phyloP scores from a whole-genome alignment of 352 stramenopile species.

The Blastocystis sp. region DNA sequence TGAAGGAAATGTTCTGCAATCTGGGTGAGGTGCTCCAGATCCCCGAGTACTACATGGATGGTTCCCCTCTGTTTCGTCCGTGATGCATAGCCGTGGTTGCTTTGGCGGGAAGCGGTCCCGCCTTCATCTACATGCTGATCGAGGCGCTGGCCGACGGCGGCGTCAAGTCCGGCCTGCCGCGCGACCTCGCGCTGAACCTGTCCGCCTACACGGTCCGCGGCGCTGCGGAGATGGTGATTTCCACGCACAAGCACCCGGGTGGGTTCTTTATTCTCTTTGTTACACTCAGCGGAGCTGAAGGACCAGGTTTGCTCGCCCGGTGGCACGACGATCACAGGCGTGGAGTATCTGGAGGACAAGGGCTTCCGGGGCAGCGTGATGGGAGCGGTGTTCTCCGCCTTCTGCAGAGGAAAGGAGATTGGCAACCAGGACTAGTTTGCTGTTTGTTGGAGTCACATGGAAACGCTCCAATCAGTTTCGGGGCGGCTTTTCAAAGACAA shows the following conservation, averaged over 20 bases:
- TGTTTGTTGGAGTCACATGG: slow-evolving; percentile 29
- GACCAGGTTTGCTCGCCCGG: slow-evolving; percentile 79
- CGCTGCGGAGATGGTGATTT: slow-evolving; percentile 82
- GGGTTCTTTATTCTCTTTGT: not conserved
- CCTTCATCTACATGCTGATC: slow-evolving; percentile 85
- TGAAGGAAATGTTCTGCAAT: slow-evolving; percentile 77
- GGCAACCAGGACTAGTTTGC: slow-evolving; percentile 65
- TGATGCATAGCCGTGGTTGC: slow-evolving; percentile 77
- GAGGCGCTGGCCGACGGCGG: slow-evolving; percentile 83
- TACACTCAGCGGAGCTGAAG: slow-evolving; percentile 75
- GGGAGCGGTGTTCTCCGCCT: slow-evolving; percentile 73
- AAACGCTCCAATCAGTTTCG: slow-evolving; percentile 42
- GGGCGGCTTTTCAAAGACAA: not conserved
- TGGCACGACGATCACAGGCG: slow-evolving; percentile 81
- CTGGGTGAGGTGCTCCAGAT: slow-evolving; percentile 78
- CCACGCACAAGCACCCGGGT: slow-evolving; percentile 80
- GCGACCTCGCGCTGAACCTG: slow-evolving; percentile 78
- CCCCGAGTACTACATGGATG: slow-evolving; percentile 70
- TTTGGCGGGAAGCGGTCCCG: slow-evolving; percentile 80
- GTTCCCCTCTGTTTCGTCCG: not conserved
- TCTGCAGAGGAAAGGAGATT: slow-evolving; percentile 72
- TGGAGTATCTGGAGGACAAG: slow-evolving; percentile 79
- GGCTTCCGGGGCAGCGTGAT: slow-evolving; percentile 74
- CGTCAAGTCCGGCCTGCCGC: slow-evolving; percentile 79
- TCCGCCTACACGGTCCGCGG: slow-evolving; percentile 83